A percentile compares a stretch with the other conserved stretches of the same genome.
These are phyloP conservation scores for Nakataea oryzae DNA, from an alignment of 2,329 filamentous ascomycete species.

Conservation along the genomic window DNA sequence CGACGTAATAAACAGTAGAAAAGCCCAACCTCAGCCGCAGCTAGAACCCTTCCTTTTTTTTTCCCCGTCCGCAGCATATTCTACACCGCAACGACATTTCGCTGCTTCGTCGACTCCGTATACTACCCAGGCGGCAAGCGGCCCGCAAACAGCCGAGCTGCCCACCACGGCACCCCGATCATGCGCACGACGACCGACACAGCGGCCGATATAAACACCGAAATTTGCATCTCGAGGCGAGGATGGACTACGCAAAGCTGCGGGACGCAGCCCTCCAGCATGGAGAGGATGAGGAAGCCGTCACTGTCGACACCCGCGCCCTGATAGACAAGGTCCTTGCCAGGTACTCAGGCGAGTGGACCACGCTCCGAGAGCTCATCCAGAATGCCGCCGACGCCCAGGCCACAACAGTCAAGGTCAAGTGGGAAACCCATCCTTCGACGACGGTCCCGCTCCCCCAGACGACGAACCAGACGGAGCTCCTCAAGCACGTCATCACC, in stretches of 20 bases:
- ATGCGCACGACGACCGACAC: background rate
- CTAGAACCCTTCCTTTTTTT: too few relatives aligned
- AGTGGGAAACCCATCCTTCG: constrained; percentile 85
- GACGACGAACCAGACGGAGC: constrained; percentile 55
- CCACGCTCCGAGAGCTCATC: constrained; percentile 78
- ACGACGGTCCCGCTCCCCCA: constrained; percentile 60
- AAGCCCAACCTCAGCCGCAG: background rate
- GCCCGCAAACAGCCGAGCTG: background rate
- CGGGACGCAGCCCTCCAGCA: constrained; percentile 79
- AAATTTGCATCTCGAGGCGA: background rate
- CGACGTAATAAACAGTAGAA: background rate
- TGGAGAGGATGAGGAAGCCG: constrained; percentile 87
- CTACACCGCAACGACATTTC: background rate
- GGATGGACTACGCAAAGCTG: constrained; percentile 65
- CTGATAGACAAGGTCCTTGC: constrained; percentile 97
- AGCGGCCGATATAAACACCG: background rate
- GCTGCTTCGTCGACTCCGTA: background rate
- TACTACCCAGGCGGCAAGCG: background rate
- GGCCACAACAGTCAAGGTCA: constrained; percentile 79
- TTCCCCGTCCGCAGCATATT: background rate
- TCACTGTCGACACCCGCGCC: constrained; percentile 93
- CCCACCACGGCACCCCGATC: background rate
- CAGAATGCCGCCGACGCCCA: constrained; percentile 98
- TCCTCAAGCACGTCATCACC: constrained; percentile 72
- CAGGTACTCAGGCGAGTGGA: constrained; percentile 94